Percentiles rank a stretch among this genome's conserved stretches.
phyloP scores from a whole-genome alignment of 805 yeast species.

The Nakazawaea pomicola region DNA sequence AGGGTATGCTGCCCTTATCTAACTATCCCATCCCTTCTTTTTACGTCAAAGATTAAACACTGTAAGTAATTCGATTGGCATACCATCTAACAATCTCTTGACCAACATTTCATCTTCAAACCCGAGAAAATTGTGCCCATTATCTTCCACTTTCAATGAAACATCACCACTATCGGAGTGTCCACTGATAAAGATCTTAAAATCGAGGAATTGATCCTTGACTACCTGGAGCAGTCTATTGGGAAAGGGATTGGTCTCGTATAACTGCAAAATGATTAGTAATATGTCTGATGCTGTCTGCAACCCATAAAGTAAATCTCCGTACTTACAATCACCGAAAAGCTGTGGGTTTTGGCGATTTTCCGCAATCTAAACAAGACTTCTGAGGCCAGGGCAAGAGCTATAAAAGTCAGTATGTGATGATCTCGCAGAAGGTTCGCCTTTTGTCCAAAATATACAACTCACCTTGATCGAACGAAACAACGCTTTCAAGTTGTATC shows the following conservation, averaged over 20 bases:
- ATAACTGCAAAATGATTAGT: neutral
- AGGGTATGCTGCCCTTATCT: slow-evolving; percentile 4
- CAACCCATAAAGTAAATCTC: neutral
- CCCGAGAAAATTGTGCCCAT: slow-evolving; percentile 8
- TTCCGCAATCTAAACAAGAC: slow-evolving; percentile 16
- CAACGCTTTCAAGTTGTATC: slow-evolving; percentile 22
- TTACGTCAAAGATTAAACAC: neutral
- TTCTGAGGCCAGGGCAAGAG: slow-evolving; percentile 4
- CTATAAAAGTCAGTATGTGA: too few relatives aligned
- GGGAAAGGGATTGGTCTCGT: neutral
- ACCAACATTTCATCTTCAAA: neutral
- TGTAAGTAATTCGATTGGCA: neutral
- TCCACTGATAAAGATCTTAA: too few relatives aligned
- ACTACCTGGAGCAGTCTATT: neutral
- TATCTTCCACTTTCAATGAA: slow-evolving; percentile 19
- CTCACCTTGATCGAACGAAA: slow-evolving; percentile 21
- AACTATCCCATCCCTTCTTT: too few relatives aligned
- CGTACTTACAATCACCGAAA: slow-evolving; percentile 20
- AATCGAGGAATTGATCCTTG: slow-evolving; percentile 2
- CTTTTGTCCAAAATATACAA: slow-evolving; percentile 4
- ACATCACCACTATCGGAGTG: too few relatives aligned
- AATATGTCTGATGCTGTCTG: neutral
- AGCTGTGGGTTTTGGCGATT: slow-evolving; percentile 16
- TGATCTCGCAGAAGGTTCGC: too few relatives aligned
- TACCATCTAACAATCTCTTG: neutral